A percentile compares a stretch with the other conserved stretches of the same genome.
Conservation (phyloP, 306 rosid genomes). For the Elaeagnus macrophylla region DNA sequence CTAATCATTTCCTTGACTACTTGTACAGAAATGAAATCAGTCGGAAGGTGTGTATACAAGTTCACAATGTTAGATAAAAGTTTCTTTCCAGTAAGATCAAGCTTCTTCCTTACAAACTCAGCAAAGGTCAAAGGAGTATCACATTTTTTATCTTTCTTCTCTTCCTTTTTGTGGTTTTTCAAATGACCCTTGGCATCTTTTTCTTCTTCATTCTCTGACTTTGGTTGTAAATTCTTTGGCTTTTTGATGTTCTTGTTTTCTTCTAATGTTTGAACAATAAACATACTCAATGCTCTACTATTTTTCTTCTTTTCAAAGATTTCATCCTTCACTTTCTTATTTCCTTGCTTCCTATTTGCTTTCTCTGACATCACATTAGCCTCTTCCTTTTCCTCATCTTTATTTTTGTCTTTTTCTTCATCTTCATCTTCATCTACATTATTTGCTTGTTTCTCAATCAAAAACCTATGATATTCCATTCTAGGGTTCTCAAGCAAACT, state of each 20-base stretch:
- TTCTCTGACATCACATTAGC: not conserved
- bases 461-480: slow-evolving; percentile 21
- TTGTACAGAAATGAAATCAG: slow-evolving; percentile 28
- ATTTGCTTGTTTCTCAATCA: not conserved
- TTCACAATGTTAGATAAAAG: slow-evolving; percentile 8
- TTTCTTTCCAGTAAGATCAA: slow-evolving; percentile 4
- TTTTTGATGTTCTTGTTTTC: slow-evolving; percentile 13
- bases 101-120: slow-evolving; percentile 25
- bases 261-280: not conserved
- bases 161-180: not conserved
- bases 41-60: slow-evolving; percentile 45
- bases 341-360: not conserved
- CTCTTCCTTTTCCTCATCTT: slow-evolving; percentile 1
- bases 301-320: not conserved
- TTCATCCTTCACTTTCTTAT: not conserved
- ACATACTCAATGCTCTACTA: slow-evolving; percentile 8
- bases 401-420: not conserved
- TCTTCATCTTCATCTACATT: too few relatives aligned
- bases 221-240: not conserved
- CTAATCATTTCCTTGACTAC: slow-evolving; percentile 18
- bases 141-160: not conserved
- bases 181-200: too few relatives aligned
- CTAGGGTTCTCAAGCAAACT: slow-evolving; percentile 23
- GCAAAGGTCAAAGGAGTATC: slow-evolving; percentile 17
- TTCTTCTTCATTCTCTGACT: not conserved